These are phyloP conservation scores for Camillea tinctor DNA, from an alignment of 2,329 filamentous ascomycete species.

Conservation along the genomic window DNA sequence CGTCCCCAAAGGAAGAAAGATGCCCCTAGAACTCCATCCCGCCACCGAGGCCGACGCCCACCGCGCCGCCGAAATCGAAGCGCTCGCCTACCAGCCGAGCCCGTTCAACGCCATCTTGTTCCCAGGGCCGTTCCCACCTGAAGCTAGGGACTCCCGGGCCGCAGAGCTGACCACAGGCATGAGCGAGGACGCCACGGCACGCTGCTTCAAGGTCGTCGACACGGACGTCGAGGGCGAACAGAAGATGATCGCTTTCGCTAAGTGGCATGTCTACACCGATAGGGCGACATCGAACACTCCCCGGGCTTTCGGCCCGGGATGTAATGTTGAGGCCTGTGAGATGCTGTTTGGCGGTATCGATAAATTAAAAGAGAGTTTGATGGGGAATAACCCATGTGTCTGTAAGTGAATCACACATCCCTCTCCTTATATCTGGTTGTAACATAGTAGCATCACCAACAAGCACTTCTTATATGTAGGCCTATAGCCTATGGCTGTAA, in stretches of 20 bases:
- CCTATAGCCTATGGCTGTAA: no score
- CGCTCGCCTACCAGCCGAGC: conserved; percentile 35
- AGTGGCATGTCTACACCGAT: conserved; percentile 30
- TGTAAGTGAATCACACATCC: conserved; percentile 28
- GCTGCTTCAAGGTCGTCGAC: conserved; percentile 35
- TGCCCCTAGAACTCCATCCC: conserved; percentile 38
- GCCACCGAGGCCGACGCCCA: conserved; percentile 37
- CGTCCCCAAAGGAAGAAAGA: no score
- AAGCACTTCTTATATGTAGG: no score
- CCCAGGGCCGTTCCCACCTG: conserved; percentile 31
- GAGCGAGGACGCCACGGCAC: conserved; percentile 21
- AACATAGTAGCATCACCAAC: background rate
- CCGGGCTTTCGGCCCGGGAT: conserved; percentile 23
- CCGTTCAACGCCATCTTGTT: conserved; percentile 34
- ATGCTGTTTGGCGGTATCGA: conserved; percentile 28
- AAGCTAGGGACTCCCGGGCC: conserved; percentile 21
- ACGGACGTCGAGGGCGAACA: conserved; percentile 30
- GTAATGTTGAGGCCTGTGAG: conserved; percentile 33
- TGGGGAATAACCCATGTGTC: conserved; percentile 24
- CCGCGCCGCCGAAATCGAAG: conserved; percentile 38
- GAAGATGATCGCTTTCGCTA: conserved; percentile 34
- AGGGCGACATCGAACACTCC: conserved; percentile 12
- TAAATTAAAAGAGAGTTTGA: conserved; percentile 14
- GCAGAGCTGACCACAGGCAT: conserved; percentile 21
- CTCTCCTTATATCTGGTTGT: background rate